Percentiles rank a stretch among this genome's conserved stretches.
Evolutionary conservation across 2,329 filamentous ascomycete species (phyloP).

Genomic region (Nectriaceae sp.): DNA sequence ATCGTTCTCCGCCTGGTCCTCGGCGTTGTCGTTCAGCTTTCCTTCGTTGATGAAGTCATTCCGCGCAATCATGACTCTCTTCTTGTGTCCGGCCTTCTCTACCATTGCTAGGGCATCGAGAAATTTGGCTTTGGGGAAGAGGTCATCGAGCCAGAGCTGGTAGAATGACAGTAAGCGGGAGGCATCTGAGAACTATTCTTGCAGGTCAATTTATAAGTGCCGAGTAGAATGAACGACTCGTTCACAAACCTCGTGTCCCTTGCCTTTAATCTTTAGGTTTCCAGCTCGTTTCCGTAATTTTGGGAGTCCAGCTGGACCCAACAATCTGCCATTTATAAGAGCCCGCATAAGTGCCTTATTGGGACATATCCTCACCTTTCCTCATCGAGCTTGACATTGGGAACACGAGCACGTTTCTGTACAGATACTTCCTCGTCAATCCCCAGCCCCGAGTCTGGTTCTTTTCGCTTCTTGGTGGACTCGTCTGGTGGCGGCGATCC

Average conservation of each 20-base stretch:
- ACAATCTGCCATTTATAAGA: conserved; percentile 54
- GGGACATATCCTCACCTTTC: conserved; percentile 51
- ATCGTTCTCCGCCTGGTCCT: conserved; percentile 36
- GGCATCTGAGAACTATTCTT: conserved; percentile 75
- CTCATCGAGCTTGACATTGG: conserved; percentile 86
- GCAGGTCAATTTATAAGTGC: neutral
- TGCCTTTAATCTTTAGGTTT: conserved; percentile 81
- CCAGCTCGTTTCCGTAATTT: conserved; percentile 73
- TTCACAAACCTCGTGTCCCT: conserved; percentile 81
- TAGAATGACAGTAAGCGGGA: conserved; percentile 84
- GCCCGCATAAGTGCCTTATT: neutral
- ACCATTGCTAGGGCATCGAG: conserved; percentile 86
- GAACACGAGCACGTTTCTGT: conserved; percentile 69
- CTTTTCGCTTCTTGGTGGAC: conserved; percentile 50
- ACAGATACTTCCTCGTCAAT: conserved; percentile 87
- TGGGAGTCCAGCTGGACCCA: conserved; percentile 82
- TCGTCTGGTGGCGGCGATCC: conserved; percentile 45
- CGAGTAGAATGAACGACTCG: no score
- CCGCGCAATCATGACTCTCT: conserved; percentile 71
- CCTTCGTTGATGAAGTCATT: conserved; percentile 83
- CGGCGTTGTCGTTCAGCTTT: conserved; percentile 50
- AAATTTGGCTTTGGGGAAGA: conserved; percentile 94
- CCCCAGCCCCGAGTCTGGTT: conserved; percentile 60
- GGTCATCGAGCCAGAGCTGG: conserved; percentile 93
- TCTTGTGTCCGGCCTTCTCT: conserved; percentile 89